Evolutionary conservation across 1,284 basidiomycete genomes (phyloP).

Genomic region (Flammula alnicola): DNA sequence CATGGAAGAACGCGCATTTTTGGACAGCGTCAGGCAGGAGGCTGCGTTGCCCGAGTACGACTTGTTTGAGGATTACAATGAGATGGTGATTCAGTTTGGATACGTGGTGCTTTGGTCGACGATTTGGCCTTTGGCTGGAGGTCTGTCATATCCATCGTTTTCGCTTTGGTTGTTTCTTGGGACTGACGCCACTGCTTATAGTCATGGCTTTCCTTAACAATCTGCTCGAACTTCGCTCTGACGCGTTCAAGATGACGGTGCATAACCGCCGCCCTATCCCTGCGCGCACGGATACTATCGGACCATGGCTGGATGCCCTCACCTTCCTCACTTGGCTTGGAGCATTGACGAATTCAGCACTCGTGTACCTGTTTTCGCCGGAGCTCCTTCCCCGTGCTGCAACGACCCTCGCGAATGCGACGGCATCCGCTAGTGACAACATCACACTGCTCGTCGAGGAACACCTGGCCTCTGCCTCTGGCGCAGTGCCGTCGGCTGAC

Average conservation of each 20-base stretch:
- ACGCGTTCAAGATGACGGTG: slow-evolving; percentile 93
- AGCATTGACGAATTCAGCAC: slow-evolving; percentile 82
- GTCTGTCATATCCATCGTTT: slow-evolving; percentile 41
- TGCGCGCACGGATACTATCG: slow-evolving; percentile 86
- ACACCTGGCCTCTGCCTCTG: slow-evolving; percentile 28
- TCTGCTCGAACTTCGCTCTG: slow-evolving; percentile 89
- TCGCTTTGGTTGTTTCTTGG: not conserved
- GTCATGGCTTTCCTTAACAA: slow-evolving; percentile 85
- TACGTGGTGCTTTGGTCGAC: slow-evolving; percentile 92
- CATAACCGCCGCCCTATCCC: slow-evolving; percentile 89
- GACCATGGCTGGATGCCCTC: slow-evolving; percentile 91
- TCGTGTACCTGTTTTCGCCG: slow-evolving; percentile 55
- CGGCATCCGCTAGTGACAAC: slow-evolving; percentile 11
- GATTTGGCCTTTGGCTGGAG: slow-evolving; percentile 93
- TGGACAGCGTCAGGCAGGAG: slow-evolving; percentile 80
- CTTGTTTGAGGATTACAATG: slow-evolving; percentile 85
- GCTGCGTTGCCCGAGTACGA: slow-evolving; percentile 83
- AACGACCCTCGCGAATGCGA: slow-evolving; percentile 6
- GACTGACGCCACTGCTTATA: slow-evolving; percentile 27
- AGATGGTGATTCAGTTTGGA: slow-evolving; percentile 97
- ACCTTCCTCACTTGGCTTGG: slow-evolving; percentile 89
- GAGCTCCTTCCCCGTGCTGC: slow-evolving; percentile 22
- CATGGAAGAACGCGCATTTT: slow-evolving; percentile 70
- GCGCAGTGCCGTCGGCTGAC: not conserved
- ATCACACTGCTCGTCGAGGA: slow-evolving; percentile 24